Evolutionary conservation across 257 asterid species (phyloP).

Genomic region (Nicotiana otophora): DNA sequence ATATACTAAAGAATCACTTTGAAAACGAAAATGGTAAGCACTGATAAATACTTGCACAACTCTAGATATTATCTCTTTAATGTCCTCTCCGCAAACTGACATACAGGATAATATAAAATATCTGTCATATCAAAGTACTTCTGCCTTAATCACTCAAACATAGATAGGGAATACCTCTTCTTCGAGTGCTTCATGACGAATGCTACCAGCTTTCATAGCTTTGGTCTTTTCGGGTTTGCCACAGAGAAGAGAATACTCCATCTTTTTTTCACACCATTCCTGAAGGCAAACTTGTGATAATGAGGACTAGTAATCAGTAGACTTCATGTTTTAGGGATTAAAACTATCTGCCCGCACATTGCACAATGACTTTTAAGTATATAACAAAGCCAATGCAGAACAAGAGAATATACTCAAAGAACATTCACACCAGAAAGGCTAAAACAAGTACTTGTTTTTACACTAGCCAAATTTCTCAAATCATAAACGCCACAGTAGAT

Average conservation of each 20-base stretch:
- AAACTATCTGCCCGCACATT: not conserved
- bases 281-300: conserved; percentile 12
- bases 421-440: not conserved
- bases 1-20: not conserved
- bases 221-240: conserved; percentile 54
- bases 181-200: conserved; percentile 74
- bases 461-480: not conserved
- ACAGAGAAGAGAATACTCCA: conserved; percentile 45
- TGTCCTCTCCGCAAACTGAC: not conserved
- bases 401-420: no score
- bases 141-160: not conserved
- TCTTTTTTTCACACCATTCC: conserved; percentile 98
- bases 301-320: not conserved
- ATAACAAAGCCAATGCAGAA: not conserved
- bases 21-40: not conserved
- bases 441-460: not conserved
- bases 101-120: not conserved
- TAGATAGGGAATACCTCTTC: conserved; percentile 52
- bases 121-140: not conserved
- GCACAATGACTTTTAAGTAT: not conserved
- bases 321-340: not conserved
- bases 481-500: not conserved
- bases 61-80: not conserved
- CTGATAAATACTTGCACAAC: not conserved
- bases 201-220: conserved; percentile 87